phyloP scores from a whole-genome alignment of 768 basidiomycete genomes.

The Boletus rubroflammeus region DNA sequence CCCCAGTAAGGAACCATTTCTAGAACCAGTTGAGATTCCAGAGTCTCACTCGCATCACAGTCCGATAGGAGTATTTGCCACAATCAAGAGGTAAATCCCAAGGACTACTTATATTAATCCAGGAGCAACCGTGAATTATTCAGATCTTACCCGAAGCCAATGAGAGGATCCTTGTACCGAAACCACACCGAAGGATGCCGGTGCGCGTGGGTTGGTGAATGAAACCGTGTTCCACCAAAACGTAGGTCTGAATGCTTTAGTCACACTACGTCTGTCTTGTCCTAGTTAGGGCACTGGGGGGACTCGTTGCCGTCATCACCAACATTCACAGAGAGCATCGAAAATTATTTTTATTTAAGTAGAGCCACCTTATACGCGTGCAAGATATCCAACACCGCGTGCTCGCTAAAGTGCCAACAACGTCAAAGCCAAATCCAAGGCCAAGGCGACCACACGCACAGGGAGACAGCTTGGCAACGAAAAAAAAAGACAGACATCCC shows the following conservation, averaged over 20 bases:
- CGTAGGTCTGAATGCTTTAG: background rate
- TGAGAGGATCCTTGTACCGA: background rate
- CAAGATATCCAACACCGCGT: background rate
- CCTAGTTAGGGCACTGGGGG: no score
- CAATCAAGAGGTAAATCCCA: background rate
- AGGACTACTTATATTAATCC: no score
- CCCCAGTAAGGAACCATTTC: no score
- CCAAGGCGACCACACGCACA: background rate
- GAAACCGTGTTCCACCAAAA: background rate
- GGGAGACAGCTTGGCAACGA: background rate
- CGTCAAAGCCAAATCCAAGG: background rate
- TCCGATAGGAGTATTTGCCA: background rate
- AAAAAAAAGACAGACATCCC: slow-evolving; percentile 46
- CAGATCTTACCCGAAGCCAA: no score
- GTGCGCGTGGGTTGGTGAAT: background rate
- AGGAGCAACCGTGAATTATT: background rate
- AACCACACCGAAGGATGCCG: background rate
- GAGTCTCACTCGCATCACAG: no score
- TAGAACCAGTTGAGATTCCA: no score
- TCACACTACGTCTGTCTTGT: background rate
- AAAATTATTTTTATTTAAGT: no score
- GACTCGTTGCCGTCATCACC: no score
- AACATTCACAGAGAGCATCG: no score
- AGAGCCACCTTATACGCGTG: background rate
- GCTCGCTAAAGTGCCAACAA: background rate